Evolutionary conservation across 2,329 filamentous ascomycete genomes (phyloP).

Genomic region (Cucurbitaria berberidis): DNA sequence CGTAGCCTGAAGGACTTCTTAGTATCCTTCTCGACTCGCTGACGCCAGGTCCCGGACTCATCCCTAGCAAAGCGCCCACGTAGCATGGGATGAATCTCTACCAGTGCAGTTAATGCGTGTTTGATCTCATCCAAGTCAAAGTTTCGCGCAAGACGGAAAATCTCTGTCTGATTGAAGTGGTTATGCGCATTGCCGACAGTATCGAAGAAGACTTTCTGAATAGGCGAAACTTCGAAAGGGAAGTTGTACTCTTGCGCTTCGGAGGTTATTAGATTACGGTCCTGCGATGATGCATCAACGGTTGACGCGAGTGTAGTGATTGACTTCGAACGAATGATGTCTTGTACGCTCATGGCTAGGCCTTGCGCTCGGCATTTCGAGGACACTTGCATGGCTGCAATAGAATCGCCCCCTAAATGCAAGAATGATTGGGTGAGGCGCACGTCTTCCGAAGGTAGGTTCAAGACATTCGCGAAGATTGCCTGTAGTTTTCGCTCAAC

Average conservation of each 20-base stretch:
- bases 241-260: conserved; percentile 27
- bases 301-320: conserved; percentile 35
- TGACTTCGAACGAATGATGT: conserved; percentile 43
- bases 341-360: conserved; percentile 39
- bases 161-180: conserved; percentile 44
- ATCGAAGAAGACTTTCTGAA: conserved; percentile 39
- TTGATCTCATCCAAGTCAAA: conserved; percentile 35
- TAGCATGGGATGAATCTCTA: conserved; percentile 50
- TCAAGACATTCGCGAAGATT: conserved; percentile 41
- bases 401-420: conserved; percentile 45
- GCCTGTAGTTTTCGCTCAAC: conserved; percentile 37
- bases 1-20: conserved; percentile 34
- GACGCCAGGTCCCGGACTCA: conserved; percentile 40
- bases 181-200: conserved; percentile 33
- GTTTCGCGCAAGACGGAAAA: conserved; percentile 29
- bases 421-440: conserved; percentile 43
- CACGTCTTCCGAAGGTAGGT: conserved; percentile 34
- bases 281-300: conserved; percentile 18
- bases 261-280: background rate
- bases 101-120: conserved; percentile 39
- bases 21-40: conserved; percentile 35
- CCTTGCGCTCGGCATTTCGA: conserved; percentile 40
- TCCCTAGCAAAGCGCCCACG: conserved; percentile 45
- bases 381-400: conserved; percentile 45
- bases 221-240: conserved; percentile 39